Conservation (phyloP, 352 stramenopile species). For the Phytophthora tentaculata region DNA sequence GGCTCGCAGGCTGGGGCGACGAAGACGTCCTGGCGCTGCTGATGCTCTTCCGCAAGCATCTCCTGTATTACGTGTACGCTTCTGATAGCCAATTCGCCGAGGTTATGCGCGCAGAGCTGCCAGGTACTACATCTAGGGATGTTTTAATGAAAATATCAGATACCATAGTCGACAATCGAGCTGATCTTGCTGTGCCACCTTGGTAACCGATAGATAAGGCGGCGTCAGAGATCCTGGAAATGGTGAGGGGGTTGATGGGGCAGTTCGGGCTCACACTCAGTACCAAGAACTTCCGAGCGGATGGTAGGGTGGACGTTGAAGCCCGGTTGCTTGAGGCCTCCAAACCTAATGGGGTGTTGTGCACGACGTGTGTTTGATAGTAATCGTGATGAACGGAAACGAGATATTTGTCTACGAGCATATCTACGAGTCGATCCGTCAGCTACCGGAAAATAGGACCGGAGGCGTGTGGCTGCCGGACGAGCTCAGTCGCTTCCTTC, state of each 20-base stretch:
- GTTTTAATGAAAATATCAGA: constrained; percentile 8
- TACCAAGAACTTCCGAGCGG: constrained; percentile 72
- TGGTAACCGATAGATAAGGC: constrained; percentile 39
- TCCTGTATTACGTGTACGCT: constrained; percentile 70
- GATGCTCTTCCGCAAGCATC: constrained; percentile 51
- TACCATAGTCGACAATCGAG: not conserved
- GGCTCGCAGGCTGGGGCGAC: constrained; percentile 58
- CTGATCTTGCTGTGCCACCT: constrained; percentile 1
- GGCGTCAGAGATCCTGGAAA: constrained; percentile 46
- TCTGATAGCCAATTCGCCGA: constrained; percentile 50
- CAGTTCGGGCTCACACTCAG: constrained; percentile 65
- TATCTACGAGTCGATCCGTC: constrained; percentile 71
- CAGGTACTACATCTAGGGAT: constrained; percentile 35
- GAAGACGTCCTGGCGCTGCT: constrained; percentile 58
- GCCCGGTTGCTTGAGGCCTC: too few species aligned
- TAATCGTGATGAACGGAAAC: constrained; percentile 43
- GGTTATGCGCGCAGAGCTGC: constrained; percentile 47
- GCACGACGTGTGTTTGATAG: constrained; percentile 1
- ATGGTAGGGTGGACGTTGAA: constrained; percentile 49
- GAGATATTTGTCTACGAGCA: constrained; percentile 67
- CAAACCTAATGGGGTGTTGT: constrained; percentile 1
- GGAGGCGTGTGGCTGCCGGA: constrained; percentile 75
- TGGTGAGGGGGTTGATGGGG: constrained; percentile 58
- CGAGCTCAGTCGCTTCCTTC: constrained; percentile 62
- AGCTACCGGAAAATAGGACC: constrained; percentile 60